Evolutionary conservation across 2,329 filamentous ascomycete species (phyloP).

Genomic region (Sphaerostilbella broomeana): DNA sequence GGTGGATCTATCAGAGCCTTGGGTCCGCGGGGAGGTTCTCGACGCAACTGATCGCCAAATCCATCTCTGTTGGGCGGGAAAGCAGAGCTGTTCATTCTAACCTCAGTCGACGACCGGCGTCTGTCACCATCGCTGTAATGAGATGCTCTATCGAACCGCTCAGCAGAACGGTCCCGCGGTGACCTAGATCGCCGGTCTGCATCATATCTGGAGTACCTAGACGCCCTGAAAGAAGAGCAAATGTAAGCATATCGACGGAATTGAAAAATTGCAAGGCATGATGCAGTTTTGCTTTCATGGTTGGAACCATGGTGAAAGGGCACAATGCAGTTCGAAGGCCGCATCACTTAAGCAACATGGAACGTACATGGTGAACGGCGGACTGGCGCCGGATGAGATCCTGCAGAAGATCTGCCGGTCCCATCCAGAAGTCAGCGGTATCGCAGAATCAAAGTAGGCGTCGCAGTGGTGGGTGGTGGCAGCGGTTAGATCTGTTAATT

Average conservation of each 20-base stretch:
- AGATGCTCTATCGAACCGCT: conserved; percentile 52
- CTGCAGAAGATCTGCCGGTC: conserved; percentile 9
- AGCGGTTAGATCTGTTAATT: background rate
- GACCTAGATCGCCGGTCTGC: conserved; percentile 58
- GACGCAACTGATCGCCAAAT: conserved; percentile 48
- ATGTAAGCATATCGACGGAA: conserved; percentile 8
- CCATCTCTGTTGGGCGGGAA: conserved; percentile 55
- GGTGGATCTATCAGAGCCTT: conserved; percentile 68
- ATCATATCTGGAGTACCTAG: conserved; percentile 56
- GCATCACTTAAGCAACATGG: too few species aligned
- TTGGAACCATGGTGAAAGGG: too few species aligned
- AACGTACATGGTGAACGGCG: conserved; percentile 21
- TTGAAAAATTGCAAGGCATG: conserved; percentile 4
- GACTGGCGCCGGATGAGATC: conserved; percentile 17
- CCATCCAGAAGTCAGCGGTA: conserved; percentile 16
- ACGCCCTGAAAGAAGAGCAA: conserved; percentile 34
- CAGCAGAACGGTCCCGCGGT: conserved; percentile 62
- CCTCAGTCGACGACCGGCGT: conserved; percentile 58
- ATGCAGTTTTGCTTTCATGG: too few species aligned
- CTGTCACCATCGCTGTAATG: conserved; percentile 60
- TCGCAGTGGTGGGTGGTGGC: background rate
- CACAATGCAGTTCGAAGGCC: too few species aligned
- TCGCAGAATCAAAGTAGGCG: background rate
- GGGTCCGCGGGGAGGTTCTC: conserved; percentile 75
- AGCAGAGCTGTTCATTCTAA: conserved; percentile 48